phyloP scores from a whole-genome alignment of 345 rosid genomes.

The Melaleuca alternifolia region DNA sequence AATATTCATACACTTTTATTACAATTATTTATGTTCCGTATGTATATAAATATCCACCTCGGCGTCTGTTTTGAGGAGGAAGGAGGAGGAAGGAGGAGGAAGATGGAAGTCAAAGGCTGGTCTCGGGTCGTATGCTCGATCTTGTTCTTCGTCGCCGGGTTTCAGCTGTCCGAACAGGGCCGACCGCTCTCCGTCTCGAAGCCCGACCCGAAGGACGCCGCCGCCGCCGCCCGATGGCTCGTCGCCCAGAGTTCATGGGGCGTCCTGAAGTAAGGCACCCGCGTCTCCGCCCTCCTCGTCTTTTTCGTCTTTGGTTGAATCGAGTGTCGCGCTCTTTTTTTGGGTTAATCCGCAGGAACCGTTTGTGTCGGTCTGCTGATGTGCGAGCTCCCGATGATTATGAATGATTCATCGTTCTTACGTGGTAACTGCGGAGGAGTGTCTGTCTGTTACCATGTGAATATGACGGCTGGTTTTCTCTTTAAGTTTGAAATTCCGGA shows the following conservation, averaged over 20 bases:
- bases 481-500: background rate
- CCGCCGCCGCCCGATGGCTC: conserved; percentile 77
- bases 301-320: background rate
- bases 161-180: conserved; percentile 22
- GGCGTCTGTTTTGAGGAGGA: background rate
- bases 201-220: conserved; percentile 49
- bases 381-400: background rate
- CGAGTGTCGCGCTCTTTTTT: background rate
- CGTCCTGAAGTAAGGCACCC: conserved; percentile 47
- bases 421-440: background rate
- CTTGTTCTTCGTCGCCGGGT: background rate
- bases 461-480: background rate
- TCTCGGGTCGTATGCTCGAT: background rate
- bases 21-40: background rate
- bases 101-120: background rate
- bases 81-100: background rate
- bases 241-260: conserved; percentile 81
- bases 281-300: background rate
- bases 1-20: background rate
- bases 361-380: background rate
- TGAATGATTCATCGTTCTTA: background rate
- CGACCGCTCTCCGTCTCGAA: conserved; percentile 28
- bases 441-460: background rate
- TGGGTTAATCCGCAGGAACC: background rate
- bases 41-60: background rate